Base-by-base conservation (phyloP, 345 rosid genomes). In the Diplotaxis tenuifolia region DNA sequence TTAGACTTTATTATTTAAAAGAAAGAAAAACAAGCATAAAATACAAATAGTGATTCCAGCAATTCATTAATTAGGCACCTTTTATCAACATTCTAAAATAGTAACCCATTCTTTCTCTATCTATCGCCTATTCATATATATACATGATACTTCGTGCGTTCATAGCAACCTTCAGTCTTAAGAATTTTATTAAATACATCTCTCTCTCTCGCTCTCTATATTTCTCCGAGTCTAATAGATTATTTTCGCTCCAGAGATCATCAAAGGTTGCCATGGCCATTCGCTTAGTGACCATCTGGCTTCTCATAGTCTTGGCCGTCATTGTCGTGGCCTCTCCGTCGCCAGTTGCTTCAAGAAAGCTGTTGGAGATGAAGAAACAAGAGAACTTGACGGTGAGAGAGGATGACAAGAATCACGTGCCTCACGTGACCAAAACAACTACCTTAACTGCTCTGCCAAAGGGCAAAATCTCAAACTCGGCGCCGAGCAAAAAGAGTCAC, bases 401-500 rank as follows among this genome's bases (percentile, higher is more conserved):
- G 58, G 68, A 72, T 74, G 58, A 75, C 12, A 60, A 76, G 65
- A 82, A 81, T 57, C 77, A 79, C 77, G 10, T 81, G 36, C 87
- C 76, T 77, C 80, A 71, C 68, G 76, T 77, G 50, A 77, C 72
- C n/a, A 77, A 71, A 58, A 65, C 68, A 18, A 65, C 72, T 11
- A 77, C 49, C 12, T 25, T 83, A 3, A 78, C 77, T 67, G 86
- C 90, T 53, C 85, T 87, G 14, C 90, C 93, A 3, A 87, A 86
- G 80, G 93, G 93, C 2, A 81, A 62, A 27, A 74, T 85, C 31
- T 86, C 85, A 0, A 55, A 70, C 62, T 90, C 96, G n/a, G 40
- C 89, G 4, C 96, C 98, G 4, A 84, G 88, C 85, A 86, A 79
- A 82, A 89, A 81, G 72, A 86, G 84, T 45, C 89, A 87, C 56